Conservation (phyloP, 176 grass and related monocot genomes). For the Carex cristatella region DNA sequence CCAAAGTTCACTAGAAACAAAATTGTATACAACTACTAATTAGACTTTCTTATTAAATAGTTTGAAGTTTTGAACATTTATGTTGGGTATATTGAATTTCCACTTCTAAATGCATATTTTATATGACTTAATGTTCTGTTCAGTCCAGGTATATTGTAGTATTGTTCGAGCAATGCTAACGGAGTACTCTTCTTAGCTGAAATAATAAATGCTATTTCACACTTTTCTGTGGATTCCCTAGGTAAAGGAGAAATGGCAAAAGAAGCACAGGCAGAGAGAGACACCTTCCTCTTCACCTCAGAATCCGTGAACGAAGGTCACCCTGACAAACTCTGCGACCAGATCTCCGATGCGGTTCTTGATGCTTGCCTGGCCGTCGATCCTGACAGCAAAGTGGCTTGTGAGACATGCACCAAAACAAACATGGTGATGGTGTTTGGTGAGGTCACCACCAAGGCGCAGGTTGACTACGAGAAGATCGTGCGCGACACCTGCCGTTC, state of each 20-base stretch:
- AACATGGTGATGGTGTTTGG: slow-evolving; percentile 97
- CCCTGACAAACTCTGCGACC: slow-evolving; percentile 16
- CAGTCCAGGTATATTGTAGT: background rate
- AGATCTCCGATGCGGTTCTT: slow-evolving; percentile 6
- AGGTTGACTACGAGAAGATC: slow-evolving; percentile 16
- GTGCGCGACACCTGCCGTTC: slow-evolving; percentile 9
- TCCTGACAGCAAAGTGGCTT: slow-evolving; percentile 23
- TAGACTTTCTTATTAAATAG: background rate
- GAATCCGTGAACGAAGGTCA: slow-evolving; percentile 19
- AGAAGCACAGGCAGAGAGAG: background rate
- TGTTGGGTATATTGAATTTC: background rate
- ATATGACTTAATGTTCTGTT: background rate
- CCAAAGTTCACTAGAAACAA: background rate
- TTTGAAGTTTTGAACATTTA: background rate
- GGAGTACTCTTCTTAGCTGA: background rate
- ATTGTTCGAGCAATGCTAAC: background rate
- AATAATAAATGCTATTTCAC: background rate
- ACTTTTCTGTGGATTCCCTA: background rate
- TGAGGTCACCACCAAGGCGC: slow-evolving; percentile 46
- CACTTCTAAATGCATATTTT: background rate
- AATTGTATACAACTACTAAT: background rate
- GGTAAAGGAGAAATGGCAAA: background rate
- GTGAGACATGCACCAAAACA: slow-evolving; percentile 33
- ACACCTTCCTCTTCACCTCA: slow-evolving; percentile 11
- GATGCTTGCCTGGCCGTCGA: slow-evolving; percentile 12